phyloP scores from a whole-genome alignment of 2,329 filamentous ascomycete genomes.

The Microcyclospora pomicola region DNA sequence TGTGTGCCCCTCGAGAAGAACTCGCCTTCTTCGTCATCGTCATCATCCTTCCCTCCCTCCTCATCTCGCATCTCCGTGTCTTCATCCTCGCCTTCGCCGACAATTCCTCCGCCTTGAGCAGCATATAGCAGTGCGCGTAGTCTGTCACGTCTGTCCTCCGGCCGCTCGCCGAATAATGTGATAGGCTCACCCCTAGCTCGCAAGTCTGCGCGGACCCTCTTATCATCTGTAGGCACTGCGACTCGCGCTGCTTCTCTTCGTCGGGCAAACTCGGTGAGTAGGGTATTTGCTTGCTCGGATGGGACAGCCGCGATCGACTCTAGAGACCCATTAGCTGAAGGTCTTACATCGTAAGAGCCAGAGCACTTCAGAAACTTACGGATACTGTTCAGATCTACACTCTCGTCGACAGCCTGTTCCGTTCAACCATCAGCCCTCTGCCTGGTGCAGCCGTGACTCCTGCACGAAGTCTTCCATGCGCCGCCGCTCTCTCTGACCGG shows the following conservation, averaged over 20 bases:
- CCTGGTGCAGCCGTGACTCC: conserved; percentile 2
- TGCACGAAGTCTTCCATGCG: too few relatives aligned
- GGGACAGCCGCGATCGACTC: conserved; percentile 51
- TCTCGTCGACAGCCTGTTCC: conserved; percentile 36
- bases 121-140: conserved; percentile 63
- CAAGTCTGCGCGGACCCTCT: conserved; percentile 63
- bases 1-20: conserved; percentile 80
- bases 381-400: conserved; percentile 48
- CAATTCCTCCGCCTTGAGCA: conserved; percentile 44
- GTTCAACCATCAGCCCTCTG: conserved; percentile 11
- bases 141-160: conserved; percentile 71
- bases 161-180: conserved; percentile 85
- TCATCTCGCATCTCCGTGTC: conserved; percentile 45
- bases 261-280: conserved; percentile 77
- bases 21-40: conserved; percentile 71
- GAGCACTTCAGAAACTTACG: conserved; percentile 75
- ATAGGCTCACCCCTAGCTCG: conserved; percentile 85
- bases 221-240: conserved; percentile 87
- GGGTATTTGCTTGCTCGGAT: conserved; percentile 69
- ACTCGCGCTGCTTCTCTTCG: conserved; percentile 81
- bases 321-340: conserved; percentile 24
- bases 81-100: conserved; percentile 25
- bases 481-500: conserved; percentile 9
- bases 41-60: conserved; percentile 43
- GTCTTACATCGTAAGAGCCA: conserved; percentile 26